Evolutionary conservation across 2,329 filamentous ascomycete species (phyloP), one percentile per base, ranked within the genome.

Genomic region (Cordyceps cateniannulata): DNA sequence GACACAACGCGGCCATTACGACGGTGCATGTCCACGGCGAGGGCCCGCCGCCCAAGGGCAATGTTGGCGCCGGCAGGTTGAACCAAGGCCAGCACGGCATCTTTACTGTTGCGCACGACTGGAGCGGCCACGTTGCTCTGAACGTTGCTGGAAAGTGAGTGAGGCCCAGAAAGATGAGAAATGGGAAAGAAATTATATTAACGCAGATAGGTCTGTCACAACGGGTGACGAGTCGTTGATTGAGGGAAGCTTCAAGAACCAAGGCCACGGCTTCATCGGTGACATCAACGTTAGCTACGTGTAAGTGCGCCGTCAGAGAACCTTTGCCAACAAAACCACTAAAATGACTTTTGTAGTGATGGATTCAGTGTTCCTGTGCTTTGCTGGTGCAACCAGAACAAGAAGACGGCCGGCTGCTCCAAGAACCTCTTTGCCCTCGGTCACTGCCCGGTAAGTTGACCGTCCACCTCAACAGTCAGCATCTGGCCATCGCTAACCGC

Each of bases 151-250:
- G 54, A 22, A 40, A 24, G 62, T 60, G 49, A 45, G 56, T 44
- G 7, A 16, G 27, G 12, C 16, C 27, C 18, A 35, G n/a, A n/a
- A n/a, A n/a, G n/a, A n/a, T n/a, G n/a, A n/a, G n/a, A n/a, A n/a
- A n/a, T n/a, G n/a, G n/a, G n/a, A n/a, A n/a, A n/a, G n/a, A n/a
- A n/a, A n/a, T n/a, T n/a, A n/a, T n/a, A n/a, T n/a, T n/a, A n/a
- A n/a, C n/a, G n/a, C n/a, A n/a, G 4, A n/a, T 25, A 61, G 59
- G 20, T 44, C 44, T 9, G 60, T 45, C 1, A 60, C 71, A n/a
- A 71, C 72, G 42, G 63, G 62, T 3, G 55, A 63, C 38, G 59
- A 62, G 62, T 59, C 44, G n/a, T 45, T 62, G 42, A 63, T 63
- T 14, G 62, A 62, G 49, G 60, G 55, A 14, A 64, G 61, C 49